Conservation (phyloP, 1,139 yeast genomes). For the Oligophagozyma castellii region DNA sequence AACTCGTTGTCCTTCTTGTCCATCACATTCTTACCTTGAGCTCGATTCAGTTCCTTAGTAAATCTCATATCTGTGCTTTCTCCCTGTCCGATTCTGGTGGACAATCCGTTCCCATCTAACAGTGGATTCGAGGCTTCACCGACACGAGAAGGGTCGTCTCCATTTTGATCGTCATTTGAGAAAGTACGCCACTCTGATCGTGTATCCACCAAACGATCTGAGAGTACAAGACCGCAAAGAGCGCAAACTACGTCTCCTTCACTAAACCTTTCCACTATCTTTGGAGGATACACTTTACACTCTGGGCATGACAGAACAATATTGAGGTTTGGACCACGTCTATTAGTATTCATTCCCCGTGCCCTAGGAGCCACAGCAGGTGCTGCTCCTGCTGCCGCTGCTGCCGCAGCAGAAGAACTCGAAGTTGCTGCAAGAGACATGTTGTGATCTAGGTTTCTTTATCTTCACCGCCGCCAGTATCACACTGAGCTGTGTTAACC, state of each 20-base stretch:
- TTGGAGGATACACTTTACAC: conserved; percentile 92
- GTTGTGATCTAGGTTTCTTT: background rate
- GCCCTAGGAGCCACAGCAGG: conserved; percentile 6
- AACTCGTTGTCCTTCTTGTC: conserved; percentile 82
- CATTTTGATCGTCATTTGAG: conserved; percentile 92
- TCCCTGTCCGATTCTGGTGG: conserved; percentile 81
- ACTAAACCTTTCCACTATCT: conserved; percentile 83
- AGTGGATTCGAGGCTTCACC: conserved; percentile 97
- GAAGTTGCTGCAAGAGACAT: background rate
- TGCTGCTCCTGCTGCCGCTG: background rate
- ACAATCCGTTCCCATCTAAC: conserved; percentile 80
- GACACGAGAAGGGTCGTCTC: conserved; percentile 98
- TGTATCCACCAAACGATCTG: conserved; percentile 87
- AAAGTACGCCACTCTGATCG: conserved; percentile 98
- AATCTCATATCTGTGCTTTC: conserved; percentile 51
- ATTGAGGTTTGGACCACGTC: conserved; percentile 61
- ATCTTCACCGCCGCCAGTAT: too few species aligned
- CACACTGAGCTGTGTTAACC: too few species aligned
- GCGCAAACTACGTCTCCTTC: conserved; percentile 99
- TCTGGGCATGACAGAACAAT: conserved; percentile 91
- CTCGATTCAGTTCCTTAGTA: conserved; percentile 80
- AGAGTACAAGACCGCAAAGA: conserved; percentile 83
- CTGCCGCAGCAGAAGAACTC: background rate
- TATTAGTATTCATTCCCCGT: too few species aligned
- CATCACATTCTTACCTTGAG: conserved; percentile 73